Evolutionary conservation across 805 yeast genomes (phyloP), one percentile per base, ranked within the genome.

Genomic region (Monosporozyma siamensis): DNA sequence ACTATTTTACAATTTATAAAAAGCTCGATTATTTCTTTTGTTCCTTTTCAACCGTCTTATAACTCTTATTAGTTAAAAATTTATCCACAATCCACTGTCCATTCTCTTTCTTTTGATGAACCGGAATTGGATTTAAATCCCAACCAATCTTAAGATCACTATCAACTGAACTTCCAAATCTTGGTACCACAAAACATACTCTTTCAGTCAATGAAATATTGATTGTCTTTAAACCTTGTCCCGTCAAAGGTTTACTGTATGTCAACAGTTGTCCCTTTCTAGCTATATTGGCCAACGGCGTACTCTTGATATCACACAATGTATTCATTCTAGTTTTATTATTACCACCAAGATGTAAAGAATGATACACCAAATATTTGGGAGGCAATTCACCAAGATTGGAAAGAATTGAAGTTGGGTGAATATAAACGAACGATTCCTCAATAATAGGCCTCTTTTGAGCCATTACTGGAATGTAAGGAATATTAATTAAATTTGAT

Each of bases 181-280:
- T 67, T 1, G 97, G 97, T 40, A 87, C 80, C 12, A 89, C 96
- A 65, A 86, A 89, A 52, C 94, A 85, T 54, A 82, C 89, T 50
- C 96, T 69, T 53, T 80, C 82, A 3, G 79, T 75, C 0, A 83
- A 66, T 4, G 77, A 67, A 12, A 84, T 54, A 48, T 72, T 68
- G 54, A 80, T 81, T 2, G 95, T 94, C 1, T 87, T 94, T 55
- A 86, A 77, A 3, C 96, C 95, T 43, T 85, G 83, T 0, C 95
- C 95, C 4, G 58, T 51, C 41, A 90, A 64, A 0, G 97, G 97
- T 56, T 89, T 90, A 22, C 97, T 87, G 61, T 82, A 89, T 0
- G 90, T 77, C 34, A 90, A 55, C 38, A 90, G 66, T 0, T 83
- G 78, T 14, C 94, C 79, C 23, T 67, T 68, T 50, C 80, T 82